Conservation (phyloP, 768 basidiomycete genomes). For the Inosperma sp. region DNA sequence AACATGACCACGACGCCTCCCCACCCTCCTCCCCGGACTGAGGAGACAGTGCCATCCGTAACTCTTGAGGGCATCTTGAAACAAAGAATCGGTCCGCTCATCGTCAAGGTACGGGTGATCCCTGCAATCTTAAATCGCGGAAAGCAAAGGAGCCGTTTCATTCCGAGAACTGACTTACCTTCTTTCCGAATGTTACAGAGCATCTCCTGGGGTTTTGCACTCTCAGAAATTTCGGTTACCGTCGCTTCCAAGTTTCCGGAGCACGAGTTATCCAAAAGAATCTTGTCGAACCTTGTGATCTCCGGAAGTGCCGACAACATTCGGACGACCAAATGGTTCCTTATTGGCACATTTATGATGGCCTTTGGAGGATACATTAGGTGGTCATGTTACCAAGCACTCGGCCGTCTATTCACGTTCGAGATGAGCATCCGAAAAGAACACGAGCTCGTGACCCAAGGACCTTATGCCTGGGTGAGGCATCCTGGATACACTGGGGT, state of each 20-base stretch:
- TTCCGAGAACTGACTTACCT: not conserved
- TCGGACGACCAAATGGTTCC: conserved; percentile 27
- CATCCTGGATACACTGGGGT: conserved; percentile 51
- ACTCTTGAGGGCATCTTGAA: conserved; percentile 35
- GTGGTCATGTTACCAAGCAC: conserved; percentile 39
- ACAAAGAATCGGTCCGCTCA: conserved; percentile 29
- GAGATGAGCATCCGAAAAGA: conserved; percentile 45
- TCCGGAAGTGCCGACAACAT: conserved; percentile 25
- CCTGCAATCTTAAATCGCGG: not conserved
- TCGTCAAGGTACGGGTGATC: conserved; percentile 34
- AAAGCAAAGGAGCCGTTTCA: not conserved
- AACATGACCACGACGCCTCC: conserved; percentile 46
- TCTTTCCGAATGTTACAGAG: conserved; percentile 20
- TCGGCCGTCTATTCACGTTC: conserved; percentile 49
- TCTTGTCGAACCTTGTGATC: conserved; percentile 28
- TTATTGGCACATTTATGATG: conserved; percentile 38
- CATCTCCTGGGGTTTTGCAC: conserved; percentile 35
- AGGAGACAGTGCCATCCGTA: conserved; percentile 33
- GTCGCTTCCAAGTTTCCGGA: conserved; percentile 27
- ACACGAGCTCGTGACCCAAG: conserved; percentile 44
- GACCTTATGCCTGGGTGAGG: conserved; percentile 45
- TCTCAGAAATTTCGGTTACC: conserved; percentile 37
- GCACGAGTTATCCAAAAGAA: conserved; percentile 18
- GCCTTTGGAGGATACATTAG: conserved; percentile 40
- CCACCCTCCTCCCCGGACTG: conserved; percentile 33